Evolutionary conservation across 2,329 filamentous ascomycete species (phyloP), one percentile per base, ranked within the genome.

Genomic region (Beauveria rudraprayagi): DNA sequence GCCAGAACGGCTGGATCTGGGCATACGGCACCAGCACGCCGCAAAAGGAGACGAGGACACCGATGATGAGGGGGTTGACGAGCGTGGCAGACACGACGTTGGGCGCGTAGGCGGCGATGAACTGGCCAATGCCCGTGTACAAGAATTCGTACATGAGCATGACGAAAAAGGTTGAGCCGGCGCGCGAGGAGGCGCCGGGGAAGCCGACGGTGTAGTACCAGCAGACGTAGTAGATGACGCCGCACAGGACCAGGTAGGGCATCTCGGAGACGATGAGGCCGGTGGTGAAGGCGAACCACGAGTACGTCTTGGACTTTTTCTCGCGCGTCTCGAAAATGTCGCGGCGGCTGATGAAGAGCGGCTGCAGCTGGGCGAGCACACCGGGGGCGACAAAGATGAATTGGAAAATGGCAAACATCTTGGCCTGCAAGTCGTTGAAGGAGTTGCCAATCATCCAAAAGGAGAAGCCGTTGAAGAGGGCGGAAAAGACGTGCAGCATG

Each of bases 11-110:
- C 9, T 84, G 81, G 24, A 92, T 78, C 28, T 80, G 78, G 0
- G 67, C 67, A 64, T 87, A 90, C 0, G 88, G 88, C 0, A 91
- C 88, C 5, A 91, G 77, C 1, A 92, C 87, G 64, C 89, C 89
- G 66, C 88, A 91, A 76, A 92, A 92, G 1, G 81, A 83, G 9
- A 90, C 79, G 3, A 91, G 76, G 46, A 84, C 70, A 68, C 80
- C 77, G 60, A 86, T 73, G 11, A 86, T 57, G 0, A 86, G 68
- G 0, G 83, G 83, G 64, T 85, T 86, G 63, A 79, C 77, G 5
- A 86, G 75, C 0, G 81, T 75, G 0, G 84, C 84, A 50, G 85
- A 85, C 11, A 84, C 78, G 40, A 79, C 82, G 63, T 84, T 86
- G 0, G 84, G 84, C 0, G 83, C 80, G 63, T 85, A 86, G 1